These are phyloP conservation scores for Pezicula carpinea DNA, from an alignment of 2,329 filamentous ascomycete genomes.

Conservation along the genomic window DNA sequence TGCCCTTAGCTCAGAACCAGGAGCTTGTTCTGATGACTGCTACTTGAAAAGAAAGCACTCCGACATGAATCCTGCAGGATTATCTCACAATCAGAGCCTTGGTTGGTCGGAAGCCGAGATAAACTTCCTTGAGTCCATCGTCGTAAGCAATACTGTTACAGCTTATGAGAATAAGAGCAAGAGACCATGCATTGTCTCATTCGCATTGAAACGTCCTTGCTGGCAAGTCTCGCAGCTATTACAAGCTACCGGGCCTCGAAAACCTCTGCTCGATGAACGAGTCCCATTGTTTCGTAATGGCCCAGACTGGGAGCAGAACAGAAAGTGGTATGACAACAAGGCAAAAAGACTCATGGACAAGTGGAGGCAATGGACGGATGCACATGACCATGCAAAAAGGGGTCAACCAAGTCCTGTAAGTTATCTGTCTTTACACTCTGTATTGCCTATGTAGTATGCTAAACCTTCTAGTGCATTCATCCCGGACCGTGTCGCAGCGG, in stretches of 20 bases:
- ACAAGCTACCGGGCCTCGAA: constrained; percentile 1
- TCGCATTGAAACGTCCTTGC: constrained; percentile 20
- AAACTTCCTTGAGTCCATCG: constrained; percentile 5
- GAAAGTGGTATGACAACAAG: constrained; percentile 26
- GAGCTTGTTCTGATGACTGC: constrained; percentile 14
- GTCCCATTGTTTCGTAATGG: not conserved
- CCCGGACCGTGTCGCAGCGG: constrained; percentile 58
- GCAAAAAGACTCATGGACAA: constrained; percentile 16
- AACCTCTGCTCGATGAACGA: constrained; percentile 10
- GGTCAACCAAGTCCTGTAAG: constrained; percentile 38
- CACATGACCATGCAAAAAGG: constrained; percentile 27
- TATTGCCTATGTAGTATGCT: constrained; percentile 45
- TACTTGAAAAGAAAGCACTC: constrained; percentile 2
- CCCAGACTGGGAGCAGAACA: not conserved
- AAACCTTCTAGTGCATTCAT: constrained; percentile 55
- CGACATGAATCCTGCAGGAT: too few species aligned
- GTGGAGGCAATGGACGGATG: constrained; percentile 19
- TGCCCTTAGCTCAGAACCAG: not conserved
- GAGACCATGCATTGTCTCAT: constrained; percentile 21
- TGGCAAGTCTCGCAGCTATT: constrained; percentile 15
- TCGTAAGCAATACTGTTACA: constrained; percentile 7
- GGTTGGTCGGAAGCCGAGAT: constrained; percentile 5
- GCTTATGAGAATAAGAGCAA: constrained; percentile 2
- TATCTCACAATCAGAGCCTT: not conserved
- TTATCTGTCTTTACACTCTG: constrained; percentile 52